Base-by-base conservation (phyloP, 1,139 yeast genomes). In the Geotrichum klebahnii region DNA sequence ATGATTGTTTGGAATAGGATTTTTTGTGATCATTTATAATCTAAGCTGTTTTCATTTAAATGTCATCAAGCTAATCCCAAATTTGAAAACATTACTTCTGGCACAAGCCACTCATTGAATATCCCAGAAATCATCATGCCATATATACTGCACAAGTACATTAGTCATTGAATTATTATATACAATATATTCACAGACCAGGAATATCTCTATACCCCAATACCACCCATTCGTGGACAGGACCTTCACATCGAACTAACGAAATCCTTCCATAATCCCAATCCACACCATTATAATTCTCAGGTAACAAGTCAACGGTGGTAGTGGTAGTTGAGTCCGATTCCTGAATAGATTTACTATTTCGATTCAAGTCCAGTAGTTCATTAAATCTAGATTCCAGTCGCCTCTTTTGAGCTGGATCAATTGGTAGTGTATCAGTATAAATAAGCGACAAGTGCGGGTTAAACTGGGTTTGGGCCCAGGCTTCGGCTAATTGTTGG, bases 191-290 rank as follows among this genome's bases (percentile, higher is more conserved):
- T 33, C 6, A 6, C 17, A 14, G n/a, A 9, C 37, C 14, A 9
- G 14, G 37, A 36, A 17, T 19, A 16, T 36, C 23, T 12, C 24
- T n/a, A 14, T 29, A 26, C 3, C 40, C 39, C 8, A 44, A 16
- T 8, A 31, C 38, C 20, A 36, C 28, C 48, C 48, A 44, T 12
- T 19, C 22, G n/a, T 44, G 31, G 2, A 44, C 31, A 2, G 48
- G 48, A 20, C 48, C 48, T 14, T 44, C 48, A n/a, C 48, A 44
- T 3, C 23, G 22, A 1, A 44, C 48, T 5, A 44, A 17, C 9
- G 48, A 36, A 9, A 44, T 16, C 14, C n/a, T 28, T 19, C 42
- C 36, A 6, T 20, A 41, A 19, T 22, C 17, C 10, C 29, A 29
- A 14, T 16, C 22, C n/a, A 19, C 28, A 37, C 29, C 23, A 23